phyloP scores from a whole-genome alignment of 2,329 filamentous ascomycete species.

The Gnomoniopsis sp. region DNA sequence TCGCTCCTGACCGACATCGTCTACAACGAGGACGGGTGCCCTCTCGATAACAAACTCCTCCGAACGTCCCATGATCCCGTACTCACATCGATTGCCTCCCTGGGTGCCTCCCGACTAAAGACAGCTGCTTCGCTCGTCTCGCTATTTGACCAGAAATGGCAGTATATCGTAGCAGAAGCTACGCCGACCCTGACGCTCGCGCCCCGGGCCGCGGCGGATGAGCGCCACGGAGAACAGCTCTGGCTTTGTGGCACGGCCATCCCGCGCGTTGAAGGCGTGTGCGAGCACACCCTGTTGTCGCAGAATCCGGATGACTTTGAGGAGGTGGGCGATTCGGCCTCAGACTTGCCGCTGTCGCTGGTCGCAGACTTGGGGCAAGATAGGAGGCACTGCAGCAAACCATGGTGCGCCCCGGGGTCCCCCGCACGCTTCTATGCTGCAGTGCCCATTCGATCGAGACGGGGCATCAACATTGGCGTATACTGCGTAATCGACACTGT shows the following conservation, averaged over 20 bases:
- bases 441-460: conserved; percentile 9
- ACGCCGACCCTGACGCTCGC: neutral
- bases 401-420: neutral
- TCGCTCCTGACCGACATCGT: neutral
- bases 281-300: neutral
- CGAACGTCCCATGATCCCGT: neutral
- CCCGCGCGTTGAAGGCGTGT: neutral
- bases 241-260: neutral
- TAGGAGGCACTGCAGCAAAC: neutral
- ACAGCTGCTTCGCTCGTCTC: conserved; percentile 31
- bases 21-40: neutral
- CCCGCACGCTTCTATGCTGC: conserved; percentile 7
- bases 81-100: conserved; percentile 6
- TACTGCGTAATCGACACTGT: neutral
- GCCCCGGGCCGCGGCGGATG: neutral
- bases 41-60: neutral
- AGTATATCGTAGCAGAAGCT: conserved; percentile 11
- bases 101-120: conserved; percentile 40
- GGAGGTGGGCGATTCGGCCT: neutral
- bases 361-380: conserved; percentile 4
- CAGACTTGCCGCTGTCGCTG: neutral
- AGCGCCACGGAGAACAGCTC: neutral
- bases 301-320: neutral
- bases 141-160: conserved; percentile 7
- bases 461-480: conserved; percentile 7